Evolutionary conservation across 129 eudicot species (phyloP).

Genomic region (Mikania micrantha): DNA sequence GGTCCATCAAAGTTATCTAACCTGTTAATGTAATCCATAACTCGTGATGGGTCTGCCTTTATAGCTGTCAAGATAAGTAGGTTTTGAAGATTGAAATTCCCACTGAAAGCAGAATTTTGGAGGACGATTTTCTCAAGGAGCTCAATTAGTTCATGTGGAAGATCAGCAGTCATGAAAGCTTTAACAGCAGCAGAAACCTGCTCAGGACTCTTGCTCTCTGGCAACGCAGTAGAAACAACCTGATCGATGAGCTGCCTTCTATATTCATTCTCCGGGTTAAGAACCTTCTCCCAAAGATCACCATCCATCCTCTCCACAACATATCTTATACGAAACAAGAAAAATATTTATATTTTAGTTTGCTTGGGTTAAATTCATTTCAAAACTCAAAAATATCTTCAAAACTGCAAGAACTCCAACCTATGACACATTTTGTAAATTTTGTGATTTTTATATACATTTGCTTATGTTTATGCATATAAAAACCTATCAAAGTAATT

Average conservation of each 20-base stretch:
- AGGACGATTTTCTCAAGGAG: slow-evolving; percentile 98
- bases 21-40: slow-evolving; percentile 88
- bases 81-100: slow-evolving; percentile 94
- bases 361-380: too few relatives aligned
- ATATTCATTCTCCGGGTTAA: slow-evolving; percentile 92
- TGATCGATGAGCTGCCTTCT: slow-evolving; percentile 96
- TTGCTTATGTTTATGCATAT: too few relatives aligned
- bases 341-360: background rate
- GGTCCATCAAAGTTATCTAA: slow-evolving; percentile 99
- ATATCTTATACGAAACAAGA: slow-evolving; percentile 41
- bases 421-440: too few relatives aligned
- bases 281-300: slow-evolving; percentile 98
- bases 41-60: slow-evolving; percentile 93
- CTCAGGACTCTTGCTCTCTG: slow-evolving; percentile 98
- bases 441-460: too few relatives aligned
- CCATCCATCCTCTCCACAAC: slow-evolving; percentile 99
- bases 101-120: slow-evolving; percentile 98
- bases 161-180: slow-evolving; percentile 99
- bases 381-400: too few relatives aligned
- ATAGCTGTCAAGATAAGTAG: slow-evolving; percentile 93
- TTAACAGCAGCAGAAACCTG: slow-evolving; percentile 99
- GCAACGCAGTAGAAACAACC: slow-evolving; percentile 94
- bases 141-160: slow-evolving; percentile 95
- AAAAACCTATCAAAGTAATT: too few relatives aligned
- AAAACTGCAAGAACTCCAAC: too few relatives aligned